Evolutionary conservation across 371 early-diverging fungal species (phyloP), one percentile per base, ranked within the genome.

Genomic region (Chytridium lagenaria): DNA sequence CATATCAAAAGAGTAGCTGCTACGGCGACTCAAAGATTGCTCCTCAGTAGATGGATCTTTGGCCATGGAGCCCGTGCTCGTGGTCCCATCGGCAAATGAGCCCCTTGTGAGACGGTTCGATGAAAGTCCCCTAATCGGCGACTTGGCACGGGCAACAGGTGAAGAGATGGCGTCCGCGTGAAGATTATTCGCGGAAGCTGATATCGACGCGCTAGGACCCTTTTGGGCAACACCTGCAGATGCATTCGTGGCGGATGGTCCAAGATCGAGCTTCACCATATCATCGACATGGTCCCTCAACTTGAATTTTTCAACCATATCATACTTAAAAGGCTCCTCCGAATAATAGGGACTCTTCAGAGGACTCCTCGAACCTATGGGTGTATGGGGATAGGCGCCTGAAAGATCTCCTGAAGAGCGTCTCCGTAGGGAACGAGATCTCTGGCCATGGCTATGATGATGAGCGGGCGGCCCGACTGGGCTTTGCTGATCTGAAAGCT

Each of bases 291-390:
- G 81, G 59, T 81, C 79, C 12, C 69, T 57, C 19, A 81, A 66
- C 59, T 68, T 74, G 65, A 81, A 78, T 1, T 55, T 23, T 33
- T 78, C 77, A 3, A 50, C 30, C 2, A 7, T 44, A 16, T 72
- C 72, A 49, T 57, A 73, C 15, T 65, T 28, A 10, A 67, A 31
- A 12, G 78, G 78, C 51, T 80, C 79, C 33, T 80, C 81, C 22
- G 80, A 73, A 59, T 73, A 77, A 70, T 73, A 83, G 10, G 83
- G 80, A 59, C 79, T 80, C 38, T 78, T 74, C 5, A 83, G 71
- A 7, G 80, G 80, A 67, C 78, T 78, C 40, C 72, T 72, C 30
- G 77, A 39, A 16, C 65, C 28, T 22, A 19, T 33, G n/a, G 40
- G 19, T 7, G 77, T 36, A 19, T 7, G 30, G 12, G 64, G n/a